Percentiles rank a stretch among this genome's conserved stretches.
phyloP scores from a whole-genome alignment of 106 monocot species.

The Cymbidium sinense region DNA sequence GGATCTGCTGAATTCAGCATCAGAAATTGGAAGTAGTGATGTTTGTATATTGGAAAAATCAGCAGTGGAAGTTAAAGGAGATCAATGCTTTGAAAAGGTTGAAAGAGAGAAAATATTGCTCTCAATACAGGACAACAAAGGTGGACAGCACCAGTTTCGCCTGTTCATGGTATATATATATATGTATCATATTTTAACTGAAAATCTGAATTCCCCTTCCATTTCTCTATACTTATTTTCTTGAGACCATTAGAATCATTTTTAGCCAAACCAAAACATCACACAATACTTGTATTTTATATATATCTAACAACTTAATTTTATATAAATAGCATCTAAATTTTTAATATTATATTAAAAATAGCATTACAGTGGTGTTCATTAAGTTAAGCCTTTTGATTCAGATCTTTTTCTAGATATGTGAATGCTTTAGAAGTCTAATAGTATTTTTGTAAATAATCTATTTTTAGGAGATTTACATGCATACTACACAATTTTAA shows the following conservation, averaged over 20 bases:
- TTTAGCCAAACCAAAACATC: background rate
- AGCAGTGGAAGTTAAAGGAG: constrained; percentile 20
- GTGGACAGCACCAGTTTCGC: constrained; percentile 60
- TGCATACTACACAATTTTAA: too few species aligned
- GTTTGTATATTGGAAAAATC: constrained; percentile 14
- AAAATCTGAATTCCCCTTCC: background rate
- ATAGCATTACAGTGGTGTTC: too few species aligned
- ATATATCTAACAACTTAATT: too few species aligned
- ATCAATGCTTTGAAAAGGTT: constrained; percentile 20
- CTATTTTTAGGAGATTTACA: background rate
- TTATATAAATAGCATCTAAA: too few species aligned
- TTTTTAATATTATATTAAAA: too few species aligned
- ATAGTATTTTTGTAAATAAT: too few species aligned
- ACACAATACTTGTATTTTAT: too few species aligned
- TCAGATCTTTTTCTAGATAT: too few species aligned
- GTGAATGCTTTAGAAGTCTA: too few species aligned
- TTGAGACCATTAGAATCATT: background rate
- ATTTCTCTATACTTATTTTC: background rate
- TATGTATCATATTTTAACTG: background rate
- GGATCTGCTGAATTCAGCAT: constrained; percentile 39
- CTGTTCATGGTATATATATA: constrained; percentile 83
- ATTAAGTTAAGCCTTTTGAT: too few species aligned
- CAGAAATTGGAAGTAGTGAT: constrained; percentile 37
- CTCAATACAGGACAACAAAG: constrained; percentile 75
- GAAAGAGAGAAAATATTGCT: constrained; percentile 66